Evolutionary conservation across 2,329 filamentous ascomycete species (phyloP).

Genomic region (Torrubiella hemipterigena): DNA sequence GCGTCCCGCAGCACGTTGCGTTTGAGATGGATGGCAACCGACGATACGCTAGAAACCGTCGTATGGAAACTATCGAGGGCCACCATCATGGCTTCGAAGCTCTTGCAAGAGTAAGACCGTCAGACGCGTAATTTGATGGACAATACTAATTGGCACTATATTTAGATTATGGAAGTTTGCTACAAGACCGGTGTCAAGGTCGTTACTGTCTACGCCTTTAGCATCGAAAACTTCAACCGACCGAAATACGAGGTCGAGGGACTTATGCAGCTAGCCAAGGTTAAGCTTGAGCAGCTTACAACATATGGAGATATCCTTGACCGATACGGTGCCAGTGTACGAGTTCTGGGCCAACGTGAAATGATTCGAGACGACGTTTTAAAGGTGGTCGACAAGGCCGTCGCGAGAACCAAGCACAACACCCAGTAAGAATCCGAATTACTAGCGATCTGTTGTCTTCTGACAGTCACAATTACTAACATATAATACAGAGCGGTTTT

Average conservation of each 20-base stretch:
- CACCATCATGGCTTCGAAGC: conserved; percentile 95
- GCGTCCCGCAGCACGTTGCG: conserved; percentile 89
- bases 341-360: conserved; percentile 73
- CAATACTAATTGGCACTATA: conserved; percentile 3
- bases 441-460: not conserved
- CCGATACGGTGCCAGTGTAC: conserved; percentile 78
- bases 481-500: conserved; percentile 39
- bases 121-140: not conserved
- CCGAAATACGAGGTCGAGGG: conserved; percentile 94
- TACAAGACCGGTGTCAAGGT: conserved; percentile 96
- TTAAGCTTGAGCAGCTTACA: conserved; percentile 81
- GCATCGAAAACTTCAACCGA: conserved; percentile 97
- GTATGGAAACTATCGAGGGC: conserved; percentile 93
- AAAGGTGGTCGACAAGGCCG: conserved; percentile 75
- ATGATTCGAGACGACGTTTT: conserved; percentile 80
- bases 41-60: conserved; percentile 77
- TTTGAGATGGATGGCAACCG: conserved; percentile 99
- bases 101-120: conserved; percentile 60
- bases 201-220: conserved; percentile 96
- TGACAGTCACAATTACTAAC: conserved; percentile 7
- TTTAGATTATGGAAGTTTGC: conserved; percentile 84
- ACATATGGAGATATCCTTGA: conserved; percentile 91
- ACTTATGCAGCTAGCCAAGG: conserved; percentile 94
- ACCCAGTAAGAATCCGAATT: conserved; percentile 44
- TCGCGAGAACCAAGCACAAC: conserved; percentile 79